These are phyloP conservation scores for Neofusicoccum laricinum DNA, from an alignment of 2,329 filamentous ascomycete genomes.

Conservation along the genomic window DNA sequence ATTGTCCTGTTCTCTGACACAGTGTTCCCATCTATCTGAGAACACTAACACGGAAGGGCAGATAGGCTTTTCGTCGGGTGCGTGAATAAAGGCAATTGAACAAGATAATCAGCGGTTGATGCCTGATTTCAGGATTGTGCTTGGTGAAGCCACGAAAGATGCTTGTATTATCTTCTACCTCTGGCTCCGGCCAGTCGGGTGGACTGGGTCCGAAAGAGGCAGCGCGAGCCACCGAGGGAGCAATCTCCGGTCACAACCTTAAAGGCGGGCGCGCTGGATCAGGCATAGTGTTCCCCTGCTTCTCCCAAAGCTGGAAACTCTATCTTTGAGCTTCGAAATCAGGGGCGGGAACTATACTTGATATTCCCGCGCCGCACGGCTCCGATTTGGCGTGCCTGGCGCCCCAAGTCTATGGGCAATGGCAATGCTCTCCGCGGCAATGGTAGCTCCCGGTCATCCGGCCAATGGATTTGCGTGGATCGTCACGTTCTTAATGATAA, in stretches of 20 bases:
- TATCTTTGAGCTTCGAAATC: background rate
- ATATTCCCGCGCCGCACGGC: background rate
- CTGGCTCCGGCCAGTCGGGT: background rate
- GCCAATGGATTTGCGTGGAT: slow-evolving; percentile 80
- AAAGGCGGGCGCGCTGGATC: background rate
- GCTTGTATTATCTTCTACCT: background rate
- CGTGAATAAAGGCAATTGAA: background rate
- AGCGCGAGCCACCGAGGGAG: background rate
- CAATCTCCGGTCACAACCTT: slow-evolving; percentile 5
- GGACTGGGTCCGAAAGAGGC: background rate
- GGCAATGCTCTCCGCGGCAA: background rate
- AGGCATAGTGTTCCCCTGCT: background rate
- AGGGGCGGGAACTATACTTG: background rate
- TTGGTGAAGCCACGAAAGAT: background rate
- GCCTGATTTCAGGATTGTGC: background rate
- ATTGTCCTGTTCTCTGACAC: background rate
- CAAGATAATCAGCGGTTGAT: background rate
- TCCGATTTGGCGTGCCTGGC: background rate
- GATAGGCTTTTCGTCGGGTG: background rate
- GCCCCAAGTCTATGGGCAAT: background rate
- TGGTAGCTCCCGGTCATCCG: slow-evolving; percentile 34
- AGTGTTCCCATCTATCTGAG: background rate
- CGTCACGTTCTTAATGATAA: slow-evolving; percentile 66
- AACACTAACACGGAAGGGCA: background rate
- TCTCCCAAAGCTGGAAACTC: background rate